Evolutionary conservation across 371 early-diverging fungal species (phyloP), one percentile per base, ranked within the genome.

Genomic region (Apophysomyces elegans): DNA sequence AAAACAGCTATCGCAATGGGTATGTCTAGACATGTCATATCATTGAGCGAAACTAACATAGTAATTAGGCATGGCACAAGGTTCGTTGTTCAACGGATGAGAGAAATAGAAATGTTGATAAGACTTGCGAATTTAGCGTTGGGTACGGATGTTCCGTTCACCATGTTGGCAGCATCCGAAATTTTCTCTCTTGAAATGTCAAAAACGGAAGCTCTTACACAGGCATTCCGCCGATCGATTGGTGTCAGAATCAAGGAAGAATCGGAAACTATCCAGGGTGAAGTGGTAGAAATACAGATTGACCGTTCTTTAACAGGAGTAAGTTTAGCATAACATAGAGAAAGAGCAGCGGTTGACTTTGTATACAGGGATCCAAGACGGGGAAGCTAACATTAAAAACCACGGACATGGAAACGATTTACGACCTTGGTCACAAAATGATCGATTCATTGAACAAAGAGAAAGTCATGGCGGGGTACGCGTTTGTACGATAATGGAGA

Each of bases 381-480:
- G 97, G 97, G n/a, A 98, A 98, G 76, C 79, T 99, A 63, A 96
- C 96, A 50, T 76, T 99, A 41, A 99, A 99, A 82, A 99, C 99
- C 21, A 97, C 97, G 32, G 99, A 99, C 63, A 99, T 99, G 99
- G 99, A 99, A 81, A 99, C 99, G 21, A 91, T 97, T 57, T 99
- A 99, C 78, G 99, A 99, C 73, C 81, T 99, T 68, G 99, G 99
- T 5, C 91, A 93, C 65, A 99, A 98, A 83, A 99, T 99, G 98
- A 95, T 98, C 69, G 95, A 95, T 64, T 85, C 95, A 36, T 76
- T 99, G 68, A 95, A 93, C 79, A 96, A 96, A 81, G 99, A 99
- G 70, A 99, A 97, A 79, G 95, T 99, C 36, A 87, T 92, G 78
- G 95, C 96, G 38, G 99, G 98, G 88, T 88, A 84, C 38, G 54